Percentiles rank a stretch among this genome's conserved stretches.
phyloP scores from a whole-genome alignment of 495 filamentous ascomycete species.

The Trichocladium uniseriatum region DNA sequence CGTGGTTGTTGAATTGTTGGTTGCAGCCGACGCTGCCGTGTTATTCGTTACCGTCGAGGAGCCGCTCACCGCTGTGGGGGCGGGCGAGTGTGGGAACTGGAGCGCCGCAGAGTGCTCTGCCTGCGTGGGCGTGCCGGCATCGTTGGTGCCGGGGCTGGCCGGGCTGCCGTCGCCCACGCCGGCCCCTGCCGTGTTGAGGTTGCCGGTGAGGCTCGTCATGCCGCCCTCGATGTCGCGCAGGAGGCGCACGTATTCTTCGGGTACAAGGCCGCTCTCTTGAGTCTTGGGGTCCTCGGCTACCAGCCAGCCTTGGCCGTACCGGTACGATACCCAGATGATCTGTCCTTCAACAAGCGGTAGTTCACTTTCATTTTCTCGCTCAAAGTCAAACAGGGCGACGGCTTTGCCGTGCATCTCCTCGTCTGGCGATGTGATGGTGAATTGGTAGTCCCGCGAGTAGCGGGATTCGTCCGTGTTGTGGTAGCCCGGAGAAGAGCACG shows the following conservation, averaged over 20 bases:
- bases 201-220: conserved; percentile 44
- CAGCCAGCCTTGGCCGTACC: conserved; percentile 93
- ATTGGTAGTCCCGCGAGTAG: conserved; percentile 84
- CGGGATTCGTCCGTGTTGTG: conserved; percentile 51
- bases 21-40: conserved; percentile 1
- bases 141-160: conserved; percentile 33
- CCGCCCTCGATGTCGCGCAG: conserved; percentile 80
- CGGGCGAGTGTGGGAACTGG: conserved; percentile 33
- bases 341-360: conserved; percentile 88
- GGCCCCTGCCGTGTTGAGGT: conserved; percentile 19
- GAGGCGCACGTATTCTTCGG: conserved; percentile 92
- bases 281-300: conserved; percentile 95
- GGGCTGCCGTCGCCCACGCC: conserved; percentile 20
- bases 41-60: conserved; percentile 5
- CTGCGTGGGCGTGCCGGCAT: conserved; percentile 48
- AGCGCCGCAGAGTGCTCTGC: conserved; percentile 30
- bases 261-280: conserved; percentile 73
- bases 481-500: conserved; percentile 43
- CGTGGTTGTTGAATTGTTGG: conserved; percentile 12
- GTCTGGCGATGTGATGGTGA: conserved; percentile 89
- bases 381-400: conserved; percentile 90
- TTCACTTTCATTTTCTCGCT: conserved; percentile 92
- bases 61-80: conserved; percentile 32
- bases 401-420: conserved; percentile 98
- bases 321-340: conserved; percentile 90